phyloP scores from a whole-genome alignment of 2,329 filamentous ascomycete genomes.

The Aureobasidium sp. region DNA sequence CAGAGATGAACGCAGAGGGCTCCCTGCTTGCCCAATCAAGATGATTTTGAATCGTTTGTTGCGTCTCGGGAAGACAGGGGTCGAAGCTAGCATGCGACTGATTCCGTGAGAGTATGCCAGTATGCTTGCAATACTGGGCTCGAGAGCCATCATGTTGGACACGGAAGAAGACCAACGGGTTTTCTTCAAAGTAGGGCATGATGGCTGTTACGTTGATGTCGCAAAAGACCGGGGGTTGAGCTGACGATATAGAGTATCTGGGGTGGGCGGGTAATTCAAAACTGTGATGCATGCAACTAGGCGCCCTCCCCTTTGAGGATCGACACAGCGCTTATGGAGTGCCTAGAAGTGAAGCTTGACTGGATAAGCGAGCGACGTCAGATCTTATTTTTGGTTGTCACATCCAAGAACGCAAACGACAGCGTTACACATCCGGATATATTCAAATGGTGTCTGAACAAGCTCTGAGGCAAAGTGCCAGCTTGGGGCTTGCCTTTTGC shows the following conservation, averaged over 20 bases:
- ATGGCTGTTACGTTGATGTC: conserved; percentile 1
- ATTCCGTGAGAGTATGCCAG: background rate
- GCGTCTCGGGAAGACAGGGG: background rate
- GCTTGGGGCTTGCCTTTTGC: background rate
- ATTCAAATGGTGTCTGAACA: background rate
- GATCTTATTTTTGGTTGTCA: background rate
- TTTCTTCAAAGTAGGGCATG: background rate
- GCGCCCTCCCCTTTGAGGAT: background rate
- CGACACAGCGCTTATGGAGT: background rate
- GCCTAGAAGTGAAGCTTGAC: conserved; percentile 3
- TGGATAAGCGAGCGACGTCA: background rate
- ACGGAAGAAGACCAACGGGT: conserved; percentile 1
- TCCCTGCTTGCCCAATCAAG: conserved; percentile 3
- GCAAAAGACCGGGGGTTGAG: conserved; percentile 1
- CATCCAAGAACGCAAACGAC: background rate
- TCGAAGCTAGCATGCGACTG: conserved; percentile 2
- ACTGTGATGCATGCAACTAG: background rate
- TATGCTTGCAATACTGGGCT: background rate
- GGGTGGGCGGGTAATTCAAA: background rate
- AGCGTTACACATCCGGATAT: background rate
- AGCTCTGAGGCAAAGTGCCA: background rate
- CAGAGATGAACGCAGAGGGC: background rate
- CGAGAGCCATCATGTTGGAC: background rate
- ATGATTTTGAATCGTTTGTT: background rate
- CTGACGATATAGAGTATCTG: conserved; percentile 1